Evolutionary conservation across 208 protist genomes (phyloP).

Genomic region (Leptomonas seymouri): DNA sequence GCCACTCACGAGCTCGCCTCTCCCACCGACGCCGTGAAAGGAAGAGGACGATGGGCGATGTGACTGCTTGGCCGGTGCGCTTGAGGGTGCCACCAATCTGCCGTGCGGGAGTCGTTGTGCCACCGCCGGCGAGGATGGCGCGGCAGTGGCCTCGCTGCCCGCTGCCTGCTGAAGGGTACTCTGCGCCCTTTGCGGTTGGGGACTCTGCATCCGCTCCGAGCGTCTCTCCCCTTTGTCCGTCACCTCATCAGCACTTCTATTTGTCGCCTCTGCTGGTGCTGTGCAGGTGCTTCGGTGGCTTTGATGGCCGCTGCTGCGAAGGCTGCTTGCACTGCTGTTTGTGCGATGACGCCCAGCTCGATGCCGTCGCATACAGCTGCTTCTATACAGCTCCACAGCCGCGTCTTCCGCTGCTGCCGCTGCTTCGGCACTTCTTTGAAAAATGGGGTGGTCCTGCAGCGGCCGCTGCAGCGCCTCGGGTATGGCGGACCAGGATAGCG

Average conservation of each 20-base stretch:
- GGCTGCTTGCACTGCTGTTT: neutral
- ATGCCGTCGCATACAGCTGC: neutral
- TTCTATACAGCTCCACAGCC: constrained; percentile 32
- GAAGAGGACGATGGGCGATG: neutral
- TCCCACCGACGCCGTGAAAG: neutral
- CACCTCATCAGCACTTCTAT: neutral
- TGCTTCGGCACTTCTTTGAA: constrained; percentile 27
- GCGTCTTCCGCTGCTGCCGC: constrained; percentile 23
- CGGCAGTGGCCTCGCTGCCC: neutral
- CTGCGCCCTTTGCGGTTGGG: neutral
- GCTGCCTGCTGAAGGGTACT: neutral
- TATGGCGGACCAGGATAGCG: constrained; percentile 48
- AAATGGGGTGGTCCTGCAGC: constrained; percentile 34
- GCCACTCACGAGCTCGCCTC: neutral
- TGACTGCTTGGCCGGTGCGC: too few relatives aligned
- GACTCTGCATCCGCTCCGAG: too few relatives aligned
- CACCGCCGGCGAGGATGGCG: neutral
- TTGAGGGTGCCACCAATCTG: too few relatives aligned
- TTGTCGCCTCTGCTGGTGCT: neutral
- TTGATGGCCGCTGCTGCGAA: neutral
- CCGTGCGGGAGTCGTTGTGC: neutral
- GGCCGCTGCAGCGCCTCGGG: constrained; percentile 46
- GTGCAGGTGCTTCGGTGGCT: neutral
- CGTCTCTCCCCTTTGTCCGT: neutral
- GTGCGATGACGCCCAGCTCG: neutral